These are phyloP conservation scores for Luffa aegyptiaca DNA, from an alignment of 306 rosid species.

Conservation along the genomic window DNA sequence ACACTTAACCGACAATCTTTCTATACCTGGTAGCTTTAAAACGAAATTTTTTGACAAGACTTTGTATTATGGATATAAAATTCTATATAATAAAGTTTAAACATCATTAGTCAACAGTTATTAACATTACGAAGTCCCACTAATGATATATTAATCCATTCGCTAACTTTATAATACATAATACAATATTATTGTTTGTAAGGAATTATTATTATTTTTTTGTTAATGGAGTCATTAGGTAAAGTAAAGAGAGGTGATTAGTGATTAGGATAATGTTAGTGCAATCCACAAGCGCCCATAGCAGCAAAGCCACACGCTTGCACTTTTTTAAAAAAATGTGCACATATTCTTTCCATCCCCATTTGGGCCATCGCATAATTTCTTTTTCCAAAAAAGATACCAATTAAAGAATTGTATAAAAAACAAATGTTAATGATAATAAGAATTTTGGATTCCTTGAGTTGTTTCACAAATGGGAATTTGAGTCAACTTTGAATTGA, in stretches of 20 bases:
- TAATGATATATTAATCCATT: not conserved
- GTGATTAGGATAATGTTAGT: not conserved
- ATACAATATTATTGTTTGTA: not conserved
- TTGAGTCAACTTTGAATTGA: slow-evolving; percentile 46
- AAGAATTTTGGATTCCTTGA: slow-evolving; percentile 28
- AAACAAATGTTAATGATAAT: not conserved
- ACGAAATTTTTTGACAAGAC: not conserved
- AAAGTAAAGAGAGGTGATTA: slow-evolving; percentile 4
- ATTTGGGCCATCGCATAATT: slow-evolving; percentile 1
- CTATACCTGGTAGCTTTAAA: not conserved
- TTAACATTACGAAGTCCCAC: not conserved
- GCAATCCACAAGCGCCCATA: slow-evolving; percentile 1
- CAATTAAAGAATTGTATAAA: not conserved
- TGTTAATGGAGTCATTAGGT: not conserved
- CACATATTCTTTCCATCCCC: not conserved
- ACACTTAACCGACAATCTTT: not conserved
- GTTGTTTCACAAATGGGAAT: slow-evolving; percentile 2
- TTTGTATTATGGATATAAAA: not conserved
- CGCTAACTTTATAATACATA: not conserved
- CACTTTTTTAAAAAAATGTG: not conserved
- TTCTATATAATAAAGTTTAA: not conserved
- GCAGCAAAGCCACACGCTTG: slow-evolving; percentile 7
- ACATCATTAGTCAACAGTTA: not conserved
- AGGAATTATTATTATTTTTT: not conserved
- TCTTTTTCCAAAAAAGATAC: not conserved